Evolutionary conservation across 192 early-diverging fungal genomes (phyloP), one percentile per base, ranked within the genome.

Genomic region (Phlyctochytrium planicorne): DNA sequence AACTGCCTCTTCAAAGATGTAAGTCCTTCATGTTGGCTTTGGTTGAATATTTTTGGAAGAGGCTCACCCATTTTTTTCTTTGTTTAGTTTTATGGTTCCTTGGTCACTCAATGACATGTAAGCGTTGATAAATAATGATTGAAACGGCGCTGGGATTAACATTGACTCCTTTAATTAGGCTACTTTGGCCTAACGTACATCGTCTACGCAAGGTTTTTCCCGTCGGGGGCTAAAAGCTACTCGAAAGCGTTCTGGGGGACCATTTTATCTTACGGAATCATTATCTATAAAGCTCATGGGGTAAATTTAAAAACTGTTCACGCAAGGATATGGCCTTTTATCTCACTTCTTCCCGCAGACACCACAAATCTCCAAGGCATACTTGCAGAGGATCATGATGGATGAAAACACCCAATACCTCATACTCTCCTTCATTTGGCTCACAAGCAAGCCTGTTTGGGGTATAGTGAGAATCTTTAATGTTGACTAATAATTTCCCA

Each of bases 401-500:
- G 90, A 93, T 71, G 91, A 93, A 68, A 92, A 93, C 67, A 73
- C 84, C 12, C 89, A 90, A 67, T 93, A 93, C 63, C 73, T 91
- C 10, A 52, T 88, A 35, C 71, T 92, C 50, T 84, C 91, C 1
- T 60, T 91, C 30, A 81, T 87, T 56, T 93, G 91, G 91, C 79
- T 77, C 52, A 74, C 81, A n/a, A 79, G 80, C n/a, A 79, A 79
- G 30, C 91, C 91, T 35, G 77, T 92, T 65, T 62, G 79, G 52
- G 87, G 91, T 93, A 77, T 59, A 31, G 23, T 10, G 16, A 34
- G 12, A 36, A 78, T 20, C 56, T 12, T 27, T 25, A 31, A 72
- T 76, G 53, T 1, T 30, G 17, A 20, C 61, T 66, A 2, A n/a
- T 47, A n/a, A 50, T 62, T 20, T 64, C 17, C 2, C 71, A 91